phyloP scores from a whole-genome alignment of 805 yeast species.

The Komagataella pseudopastoris region DNA sequence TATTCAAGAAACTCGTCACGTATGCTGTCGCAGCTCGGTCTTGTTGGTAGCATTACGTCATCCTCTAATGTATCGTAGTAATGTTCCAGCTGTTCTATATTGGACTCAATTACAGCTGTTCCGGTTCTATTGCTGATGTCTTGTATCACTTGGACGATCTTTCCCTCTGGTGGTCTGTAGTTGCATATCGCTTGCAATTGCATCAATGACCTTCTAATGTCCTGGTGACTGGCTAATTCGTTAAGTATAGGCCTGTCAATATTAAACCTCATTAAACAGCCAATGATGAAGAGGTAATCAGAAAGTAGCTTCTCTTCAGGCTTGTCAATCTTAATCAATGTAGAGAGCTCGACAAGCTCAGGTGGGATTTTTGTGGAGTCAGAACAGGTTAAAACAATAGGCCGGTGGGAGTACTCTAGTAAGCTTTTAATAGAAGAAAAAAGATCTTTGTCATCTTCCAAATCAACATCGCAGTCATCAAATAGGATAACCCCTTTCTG shows the following conservation, averaged over 20 bases:
- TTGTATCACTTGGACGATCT: not conserved
- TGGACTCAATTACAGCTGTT: not conserved
- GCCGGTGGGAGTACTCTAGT: conserved; percentile 24
- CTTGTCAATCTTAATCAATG: conserved; percentile 10
- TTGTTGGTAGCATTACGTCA: not conserved
- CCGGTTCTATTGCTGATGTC: no score
- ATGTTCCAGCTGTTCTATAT: not conserved
- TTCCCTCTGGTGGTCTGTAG: not conserved
- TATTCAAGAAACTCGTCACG: not conserved
- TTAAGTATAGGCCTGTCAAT: conserved; percentile 10
- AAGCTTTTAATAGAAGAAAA: conserved; percentile 63
- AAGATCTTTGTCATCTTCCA: conserved; percentile 55
- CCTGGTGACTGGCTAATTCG: conserved; percentile 5
- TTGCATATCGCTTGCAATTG: conserved; percentile 15
- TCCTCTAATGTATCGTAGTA: not conserved
- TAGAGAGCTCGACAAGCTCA: conserved; percentile 15
- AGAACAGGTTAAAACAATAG: conserved; percentile 17
- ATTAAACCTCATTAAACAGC: conserved; percentile 12
- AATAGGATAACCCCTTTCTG: conserved; percentile 60
- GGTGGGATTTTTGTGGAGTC: conserved; percentile 11
- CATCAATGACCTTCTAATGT: conserved; percentile 15
- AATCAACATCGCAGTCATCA: conserved; percentile 78
- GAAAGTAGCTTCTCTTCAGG: conserved; percentile 1
- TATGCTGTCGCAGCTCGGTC: not conserved
- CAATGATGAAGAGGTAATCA: conserved; percentile 15